Percentiles rank a stretch among this genome's conserved stretches.
phyloP scores from a whole-genome alignment of 331 rosid species.

The Phaseolus coccineus region DNA sequence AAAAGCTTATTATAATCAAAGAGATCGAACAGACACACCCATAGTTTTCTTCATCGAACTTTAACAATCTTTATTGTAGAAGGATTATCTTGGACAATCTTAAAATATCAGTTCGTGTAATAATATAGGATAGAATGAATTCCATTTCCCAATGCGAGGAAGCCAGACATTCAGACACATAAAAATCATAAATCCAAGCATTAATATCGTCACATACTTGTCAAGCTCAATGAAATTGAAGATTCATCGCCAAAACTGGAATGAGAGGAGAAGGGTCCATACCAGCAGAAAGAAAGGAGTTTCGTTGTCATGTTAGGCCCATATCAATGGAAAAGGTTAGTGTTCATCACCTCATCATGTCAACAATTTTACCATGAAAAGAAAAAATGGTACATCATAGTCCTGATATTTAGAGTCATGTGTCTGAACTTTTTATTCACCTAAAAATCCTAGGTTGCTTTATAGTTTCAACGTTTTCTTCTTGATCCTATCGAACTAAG shows the following conservation, averaged over 20 bases:
- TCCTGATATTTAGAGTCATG: not conserved
- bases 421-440: not conserved
- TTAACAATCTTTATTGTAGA: not conserved
- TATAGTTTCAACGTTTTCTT: not conserved
- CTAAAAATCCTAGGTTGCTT: not conserved
- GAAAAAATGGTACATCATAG: not conserved
- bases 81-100: not conserved
- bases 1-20: no score
- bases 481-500: not conserved
- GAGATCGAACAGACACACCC: not conserved
- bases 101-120: not conserved
- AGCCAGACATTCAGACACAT: not conserved
- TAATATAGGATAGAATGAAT: not conserved
- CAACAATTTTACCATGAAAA: not conserved
- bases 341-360: not conserved
- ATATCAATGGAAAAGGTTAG: not conserved
- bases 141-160: not conserved
- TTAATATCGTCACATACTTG: not conserved
- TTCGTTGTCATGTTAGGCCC: not conserved
- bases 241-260: not conserved
- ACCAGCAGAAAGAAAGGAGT: not conserved
- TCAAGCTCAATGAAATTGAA: not conserved
- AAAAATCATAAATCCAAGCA: not conserved
- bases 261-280: not conserved
- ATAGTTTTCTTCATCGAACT: not conserved